Evolutionary conservation across 169 alveolate species (phyloP).

Genomic region (Plasmodium malariae): DNA sequence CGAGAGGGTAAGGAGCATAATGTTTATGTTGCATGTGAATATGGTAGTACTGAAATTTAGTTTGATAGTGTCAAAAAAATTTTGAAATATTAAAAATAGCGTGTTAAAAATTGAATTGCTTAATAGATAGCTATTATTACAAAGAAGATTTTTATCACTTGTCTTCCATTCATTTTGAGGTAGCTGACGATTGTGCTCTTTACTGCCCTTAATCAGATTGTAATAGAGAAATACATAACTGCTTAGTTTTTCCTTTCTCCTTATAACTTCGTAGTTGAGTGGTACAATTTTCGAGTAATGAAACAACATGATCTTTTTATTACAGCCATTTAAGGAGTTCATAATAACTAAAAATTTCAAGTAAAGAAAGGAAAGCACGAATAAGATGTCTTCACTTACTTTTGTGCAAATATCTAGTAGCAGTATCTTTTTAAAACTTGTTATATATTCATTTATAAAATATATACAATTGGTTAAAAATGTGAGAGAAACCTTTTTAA

Average conservation of each 20-base stretch:
- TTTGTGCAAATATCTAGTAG: not conserved
- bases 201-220: not conserved
- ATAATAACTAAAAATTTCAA: not conserved
- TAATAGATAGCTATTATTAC: not conserved
- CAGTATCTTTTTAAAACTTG: not conserved
- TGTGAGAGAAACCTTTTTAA: not conserved
- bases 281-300: not conserved
- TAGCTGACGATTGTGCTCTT: not conserved
- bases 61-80: constrained; percentile 11
- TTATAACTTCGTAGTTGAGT: not conserved
- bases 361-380: not conserved
- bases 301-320: not conserved
- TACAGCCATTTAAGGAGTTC: not conserved
- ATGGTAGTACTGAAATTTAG: not conserved
- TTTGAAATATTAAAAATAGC: constrained; percentile 3
- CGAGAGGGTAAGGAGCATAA: not conserved
- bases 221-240: not conserved
- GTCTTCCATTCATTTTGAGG: too few relatives aligned
- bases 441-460: constrained; percentile 22
- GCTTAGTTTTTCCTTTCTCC: not conserved
- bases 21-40: not conserved
- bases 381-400: not conserved
- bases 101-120: constrained; percentile 3
- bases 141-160: not conserved
- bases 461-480: not conserved